Conservation (phyloP, 177 flowering plant genomes). For the Telopea speciosissima region DNA sequence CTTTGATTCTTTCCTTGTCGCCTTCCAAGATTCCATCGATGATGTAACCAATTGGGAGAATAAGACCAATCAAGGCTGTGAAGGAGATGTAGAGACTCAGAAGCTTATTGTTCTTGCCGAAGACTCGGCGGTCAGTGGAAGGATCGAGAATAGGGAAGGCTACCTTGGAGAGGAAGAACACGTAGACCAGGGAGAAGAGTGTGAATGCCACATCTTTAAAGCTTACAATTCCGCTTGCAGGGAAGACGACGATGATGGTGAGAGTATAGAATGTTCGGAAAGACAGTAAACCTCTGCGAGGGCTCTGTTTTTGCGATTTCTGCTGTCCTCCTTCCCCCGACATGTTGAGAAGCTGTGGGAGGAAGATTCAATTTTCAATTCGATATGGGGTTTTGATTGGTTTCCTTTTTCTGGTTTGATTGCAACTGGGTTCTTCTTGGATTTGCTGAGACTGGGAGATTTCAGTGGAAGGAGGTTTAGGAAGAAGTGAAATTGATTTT, state of each 20-base stretch:
- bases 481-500: too few relatives aligned
- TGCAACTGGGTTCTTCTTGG: too few relatives aligned
- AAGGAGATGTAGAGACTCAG: constrained; percentile 36
- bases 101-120: constrained; percentile 26
- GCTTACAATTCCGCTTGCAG: constrained; percentile 39
- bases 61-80: constrained; percentile 53
- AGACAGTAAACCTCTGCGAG: constrained; percentile 21
- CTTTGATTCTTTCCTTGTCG: constrained; percentile 57
- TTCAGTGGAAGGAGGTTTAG: too few relatives aligned
- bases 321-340: constrained; percentile 42
- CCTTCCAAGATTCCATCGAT: constrained; percentile 58
- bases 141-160: constrained; percentile 34
- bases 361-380: not conserved
- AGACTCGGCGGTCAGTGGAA: constrained; percentile 28
- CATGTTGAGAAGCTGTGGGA: constrained; percentile 24
- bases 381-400: too few relatives aligned
- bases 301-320: not conserved
- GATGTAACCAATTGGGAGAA: constrained; percentile 64
- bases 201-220: constrained; percentile 25
- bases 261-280: constrained; percentile 53
- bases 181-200: constrained; percentile 29
- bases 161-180: constrained; percentile 18
- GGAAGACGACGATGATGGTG: constrained; percentile 25
- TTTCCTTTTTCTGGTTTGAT: too few relatives aligned
- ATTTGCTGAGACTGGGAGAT: too few relatives aligned